Evolutionary conservation across 805 yeast genomes (phyloP), one percentile per base, ranked within the genome.

Genomic region (Wickerhamiella shivajii): DNA sequence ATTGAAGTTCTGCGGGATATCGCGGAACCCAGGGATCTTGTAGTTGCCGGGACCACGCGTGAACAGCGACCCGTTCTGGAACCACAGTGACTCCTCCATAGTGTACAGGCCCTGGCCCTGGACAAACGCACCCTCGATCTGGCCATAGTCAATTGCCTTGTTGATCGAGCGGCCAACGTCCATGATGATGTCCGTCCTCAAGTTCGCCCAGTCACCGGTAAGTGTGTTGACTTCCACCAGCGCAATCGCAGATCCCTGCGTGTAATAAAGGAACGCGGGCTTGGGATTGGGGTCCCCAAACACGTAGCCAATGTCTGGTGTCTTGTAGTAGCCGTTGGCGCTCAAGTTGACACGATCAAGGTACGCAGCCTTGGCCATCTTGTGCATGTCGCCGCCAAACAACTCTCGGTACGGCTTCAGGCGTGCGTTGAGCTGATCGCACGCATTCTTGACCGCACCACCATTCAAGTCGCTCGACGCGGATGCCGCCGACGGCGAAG

Each of bases 101-200:
- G 69, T 64, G 41, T 59, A 64, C 18, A 64, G 52, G 4, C 69
- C 69, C 51, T 63, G 63, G 16, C 69, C 69, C 46, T 64, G 69
- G 9, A 64, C 54, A 39, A 57, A 64, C 0, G 68, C 69, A 23
- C 69, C 69, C 42, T 64, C 69, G 24, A 64, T 64, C 46, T 64
- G 69, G 6, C 69, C 69, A 43, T 61, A 63, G 37, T 63, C 67
- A 34, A 64, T 63, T 11, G 68, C 68, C 39, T 62, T 61, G 42
- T 64, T 64, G 33, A 64, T 47, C 7, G 69, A 61, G 18, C 67
- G 57, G 14, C 69, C 69, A 35, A 61, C 57, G 45, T 64, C 69
- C 67, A 64, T 62, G 47, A 59, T 57, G 33, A 64, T 57, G 39
- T 63, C 66, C 3, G 63, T 48, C 23, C 61, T 47, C 28, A 63